Evolutionary conservation across 345 rosid genomes (phyloP).

Genomic region (Eucalyptus albens): DNA sequence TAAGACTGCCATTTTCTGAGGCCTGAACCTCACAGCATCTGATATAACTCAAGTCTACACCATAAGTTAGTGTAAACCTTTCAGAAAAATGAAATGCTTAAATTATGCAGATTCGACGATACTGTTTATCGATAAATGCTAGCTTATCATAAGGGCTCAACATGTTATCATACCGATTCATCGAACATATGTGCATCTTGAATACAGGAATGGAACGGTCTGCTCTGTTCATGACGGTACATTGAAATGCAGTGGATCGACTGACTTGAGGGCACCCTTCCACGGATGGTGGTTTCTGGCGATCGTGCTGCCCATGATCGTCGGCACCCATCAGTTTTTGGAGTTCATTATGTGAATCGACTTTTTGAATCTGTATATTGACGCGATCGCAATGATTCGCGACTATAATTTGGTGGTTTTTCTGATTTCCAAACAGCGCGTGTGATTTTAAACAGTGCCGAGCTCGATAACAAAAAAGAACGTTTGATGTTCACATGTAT

Average conservation of each 20-base stretch:
- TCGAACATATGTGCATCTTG: background rate
- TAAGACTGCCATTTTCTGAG: background rate
- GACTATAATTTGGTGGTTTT: background rate
- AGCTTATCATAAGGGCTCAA: background rate
- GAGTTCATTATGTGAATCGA: background rate
- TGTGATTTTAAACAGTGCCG: background rate
- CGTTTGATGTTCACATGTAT: background rate
- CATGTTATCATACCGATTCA: background rate
- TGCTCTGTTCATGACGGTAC: constrained; percentile 19
- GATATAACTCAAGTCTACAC: background rate
- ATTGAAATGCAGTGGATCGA: constrained; percentile 10
- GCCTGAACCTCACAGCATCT: background rate
- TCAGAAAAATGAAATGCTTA: background rate
- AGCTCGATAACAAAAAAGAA: background rate
- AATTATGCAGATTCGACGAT: background rate
- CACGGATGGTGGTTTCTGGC: constrained; percentile 14
- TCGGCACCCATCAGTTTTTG: background rate
- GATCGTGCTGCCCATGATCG: background rate
- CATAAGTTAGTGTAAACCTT: background rate
- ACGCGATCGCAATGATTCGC: background rate
- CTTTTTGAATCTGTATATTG: background rate
- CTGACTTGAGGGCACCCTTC: background rate
- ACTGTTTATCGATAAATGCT: background rate
- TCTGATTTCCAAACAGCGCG: background rate
- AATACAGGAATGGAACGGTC: constrained; percentile 16